Base-by-base conservation (phyloP, 306 rosid species). In the Vigna reflexopilosa region DNA sequence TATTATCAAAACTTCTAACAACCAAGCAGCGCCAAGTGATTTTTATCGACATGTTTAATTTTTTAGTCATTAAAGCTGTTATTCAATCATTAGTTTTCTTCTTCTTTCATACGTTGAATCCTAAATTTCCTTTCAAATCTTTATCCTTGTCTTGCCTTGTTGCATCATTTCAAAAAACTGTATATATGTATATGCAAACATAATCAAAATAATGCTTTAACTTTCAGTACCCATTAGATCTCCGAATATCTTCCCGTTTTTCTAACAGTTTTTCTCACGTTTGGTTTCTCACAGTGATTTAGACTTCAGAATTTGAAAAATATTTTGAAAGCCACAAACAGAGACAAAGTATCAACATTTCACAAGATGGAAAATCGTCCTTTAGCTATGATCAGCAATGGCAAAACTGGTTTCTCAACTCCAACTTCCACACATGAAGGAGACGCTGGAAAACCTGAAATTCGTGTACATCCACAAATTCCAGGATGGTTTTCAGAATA, bases 401-500 rank as follows among this genome's bases (percentile, higher is more conserved):
- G 77, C 3, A 48, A 30, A 14, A 82, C 38, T 38, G 73, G n/a
- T 14, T 13, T 56, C 59, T 63, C 85, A 47, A 14, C 78, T 66
- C 44, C 16, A 50, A 62, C 16, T 8, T n/a, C 65, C 48, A 5
- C 52, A 26, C 54, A 38, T 75, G 69, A 69, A 20, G 83, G 64
- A 13, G 67, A 77, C 9, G 38, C 26, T 42, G 77, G 17, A 67
- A 59, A 62, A 9, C 45, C 12, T 54, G 52, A 6, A 40, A 61
- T 57, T 75, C 67, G 51, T 63, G 51, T n/a, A n/a, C 83, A 78
- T 51, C 85, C 90, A 0, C 63, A 34, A 2, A 24, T 86, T 78
- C 85, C 90, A 7, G 90, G 93, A 50, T 88, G 93, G 96, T 91
- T 85, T 77, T 83, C 93, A 20, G 96, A 91, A 79, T 22, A 80